Evolutionary conservation across 148 eudicot genomes (phyloP), one percentile per base, ranked within the genome.

Genomic region (Limonium bicolor): DNA sequence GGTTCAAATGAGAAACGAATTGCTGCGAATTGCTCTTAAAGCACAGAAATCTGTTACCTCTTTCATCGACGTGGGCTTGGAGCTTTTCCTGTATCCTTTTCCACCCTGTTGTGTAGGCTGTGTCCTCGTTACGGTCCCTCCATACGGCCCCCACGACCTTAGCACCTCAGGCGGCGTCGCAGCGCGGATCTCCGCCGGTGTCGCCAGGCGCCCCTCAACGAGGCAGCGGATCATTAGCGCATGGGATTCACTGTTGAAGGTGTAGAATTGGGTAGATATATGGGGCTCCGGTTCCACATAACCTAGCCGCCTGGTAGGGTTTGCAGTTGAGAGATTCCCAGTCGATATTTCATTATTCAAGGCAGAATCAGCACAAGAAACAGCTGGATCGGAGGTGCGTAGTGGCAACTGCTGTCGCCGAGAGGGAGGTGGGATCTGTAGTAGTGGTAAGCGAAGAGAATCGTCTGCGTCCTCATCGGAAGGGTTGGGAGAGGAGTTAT

Each of bases 121-220:
- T 90, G 20, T 84, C 97, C 59, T 83, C 86, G 50, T 84, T 90
- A 7, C 97, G 77, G 56, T 90, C 97, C 62, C 78, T 84, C 97
- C 97, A 90, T 1, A 90, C 97, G 7, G 76, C 60, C 7, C 93
- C 97, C 97, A 90, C 26, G 82, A 77, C 3, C 66, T 43, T 5
- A 90, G 75, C 18, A 90, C 95, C 0, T 71, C 41, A 1, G 56
- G 35, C 6, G 87, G 68, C 0, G 86, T 84, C 2, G 68, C 94
- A 1, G 59, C 48, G 2, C 79, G 66, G 70, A 88, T 88, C 74
- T 83, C 87, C 6, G 29, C 66, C n/a, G 94, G 66, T 0, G 70
- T 46, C 3, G 97, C 92, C 2, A 64, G 40, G 0, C 97, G 79
- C 8, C 60, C 53, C 5, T 59, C 63, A 1, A 73, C 48, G 0